Conservation (phyloP, 139 green algal genomes). For the Dunaliella sp. region DNA sequence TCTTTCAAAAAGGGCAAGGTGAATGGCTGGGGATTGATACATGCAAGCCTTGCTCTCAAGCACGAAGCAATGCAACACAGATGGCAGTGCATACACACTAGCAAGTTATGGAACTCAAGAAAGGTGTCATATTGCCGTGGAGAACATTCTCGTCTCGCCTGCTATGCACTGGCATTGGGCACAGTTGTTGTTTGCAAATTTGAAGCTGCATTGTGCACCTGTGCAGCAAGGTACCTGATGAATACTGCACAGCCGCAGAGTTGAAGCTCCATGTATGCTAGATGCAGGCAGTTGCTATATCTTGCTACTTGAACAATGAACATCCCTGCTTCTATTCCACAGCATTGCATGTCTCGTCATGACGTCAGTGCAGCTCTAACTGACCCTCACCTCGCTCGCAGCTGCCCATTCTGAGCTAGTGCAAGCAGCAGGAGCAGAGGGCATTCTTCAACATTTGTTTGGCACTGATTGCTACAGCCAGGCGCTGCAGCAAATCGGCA, state of each 20-base stretch:
- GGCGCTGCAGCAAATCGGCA: not conserved
- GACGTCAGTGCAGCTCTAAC: not conserved
- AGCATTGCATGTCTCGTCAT: not conserved
- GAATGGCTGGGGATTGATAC: not conserved
- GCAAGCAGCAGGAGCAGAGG: not conserved
- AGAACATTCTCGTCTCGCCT: too few relatives aligned
- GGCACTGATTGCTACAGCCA: constrained; percentile 10
- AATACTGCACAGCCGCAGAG: not conserved
- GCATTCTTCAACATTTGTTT: not conserved
- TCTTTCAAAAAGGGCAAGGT: not conserved
- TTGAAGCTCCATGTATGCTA: not conserved
- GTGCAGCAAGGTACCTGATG: not conserved
- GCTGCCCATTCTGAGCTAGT: not conserved
- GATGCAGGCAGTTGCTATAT: not conserved
- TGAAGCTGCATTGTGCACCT: too few relatives aligned
- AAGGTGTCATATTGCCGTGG: too few relatives aligned
- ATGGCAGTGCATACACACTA: too few relatives aligned
- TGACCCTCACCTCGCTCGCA: too few relatives aligned
- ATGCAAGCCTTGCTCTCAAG: too few relatives aligned
- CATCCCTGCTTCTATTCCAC: not conserved
- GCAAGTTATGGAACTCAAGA: too few relatives aligned
- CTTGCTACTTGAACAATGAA: not conserved
- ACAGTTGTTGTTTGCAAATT: too few relatives aligned
- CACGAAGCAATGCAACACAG: too few relatives aligned
- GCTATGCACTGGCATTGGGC: too few relatives aligned